Base-by-base conservation (phyloP, 2,329 filamentous ascomycete species). In the Diplodia corticola region DNA sequence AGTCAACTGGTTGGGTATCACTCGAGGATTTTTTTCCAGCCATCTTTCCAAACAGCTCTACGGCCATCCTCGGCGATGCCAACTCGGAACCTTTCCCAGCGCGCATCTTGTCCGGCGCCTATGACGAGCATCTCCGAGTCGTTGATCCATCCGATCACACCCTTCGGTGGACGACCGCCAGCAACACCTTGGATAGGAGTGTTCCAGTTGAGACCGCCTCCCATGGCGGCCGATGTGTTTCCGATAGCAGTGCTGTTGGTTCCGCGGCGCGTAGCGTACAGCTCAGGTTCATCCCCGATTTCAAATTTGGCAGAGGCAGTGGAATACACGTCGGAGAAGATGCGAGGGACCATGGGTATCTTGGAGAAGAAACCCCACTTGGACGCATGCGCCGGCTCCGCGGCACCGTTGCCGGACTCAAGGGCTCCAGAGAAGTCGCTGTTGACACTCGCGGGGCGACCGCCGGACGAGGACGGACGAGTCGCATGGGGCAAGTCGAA, bases 301-400 rank as follows among this genome's bases (percentile, higher is more conserved):
- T 95, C 90, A 72, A 98, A 98, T 37, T 89, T 88, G 3, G 87
- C 86, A 48, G 89, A 92, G 4, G 91, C 86, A 72, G 94, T 93
- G 0, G 92, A 96, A 76, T 97, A 97, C 9, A 90, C 85, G 70
- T 98, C 95, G 1, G 91, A 94, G 75, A 98, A 96, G 33, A 95
- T 85, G 49, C 91, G 87, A 1, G 95, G 95, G 70, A 97, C 87
- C 65, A 96, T 82, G 0, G 93, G 93, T 6, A 97, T 86, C 73
- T 89, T 93, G 69, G 91, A 89, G 5, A 97, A 80, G 54, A 96
- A 85, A 1, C 92, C 93, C 91, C 92, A 97, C 81, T 93, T 94
- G 88, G 57, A 84, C 85, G 5, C 84, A 80, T 53, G 84, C 80
- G 28, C 81, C 80, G 22, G 69, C 69, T 69, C 67, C 12, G 64